Base-by-base conservation (phyloP, 106 monocot species). In the Dioscorea zingiberensis region DNA sequence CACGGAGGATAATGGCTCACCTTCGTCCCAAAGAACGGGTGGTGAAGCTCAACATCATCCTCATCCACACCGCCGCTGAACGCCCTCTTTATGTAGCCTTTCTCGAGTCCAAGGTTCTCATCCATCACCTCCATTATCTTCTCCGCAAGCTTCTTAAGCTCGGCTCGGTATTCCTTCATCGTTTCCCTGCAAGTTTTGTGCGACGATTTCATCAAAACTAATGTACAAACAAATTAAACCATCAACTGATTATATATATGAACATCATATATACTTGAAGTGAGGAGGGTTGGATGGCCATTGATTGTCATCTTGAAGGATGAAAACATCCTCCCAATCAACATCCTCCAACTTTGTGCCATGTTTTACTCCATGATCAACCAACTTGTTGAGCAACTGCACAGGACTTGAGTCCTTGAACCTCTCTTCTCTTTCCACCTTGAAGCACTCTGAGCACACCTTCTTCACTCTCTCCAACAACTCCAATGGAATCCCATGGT, bases 21-120 rank as follows among this genome's bases (percentile, higher is more conserved):
- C 65, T 93, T 93, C 21, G 93, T 93, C 68, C 93, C 93, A 62
- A 88, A 93, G 74, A 87, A 87, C 23, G 91, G 83, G 10, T 10
- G 38, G 38, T 38, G 38, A 38, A 38, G 38, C 38, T 38, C 38
- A 2, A 38, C 4, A 10, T 10, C 38, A 6, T 38, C 38, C 58
- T 68, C 46, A 51, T 67, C 27, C 21, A 71, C 79, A 14, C 62
- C 47, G 46, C 59, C 56, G 29, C 24, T 16, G 75, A 93, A 93
- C 12, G 80, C 66, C 19, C 62, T 58, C 64, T 74, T 83, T 26
- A 93, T 83, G 69, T 78, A 70, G 44, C 82, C 84, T 16, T 78
- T 80, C 57, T 82, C 73, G 0, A 82, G 73, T 15, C 82, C 82
- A 17, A 82, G 60, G 69, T 82, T 80, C 54, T 65, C 64, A 54